Conservation (phyloP, 331 rosid species). For the Quercus phellos region DNA sequence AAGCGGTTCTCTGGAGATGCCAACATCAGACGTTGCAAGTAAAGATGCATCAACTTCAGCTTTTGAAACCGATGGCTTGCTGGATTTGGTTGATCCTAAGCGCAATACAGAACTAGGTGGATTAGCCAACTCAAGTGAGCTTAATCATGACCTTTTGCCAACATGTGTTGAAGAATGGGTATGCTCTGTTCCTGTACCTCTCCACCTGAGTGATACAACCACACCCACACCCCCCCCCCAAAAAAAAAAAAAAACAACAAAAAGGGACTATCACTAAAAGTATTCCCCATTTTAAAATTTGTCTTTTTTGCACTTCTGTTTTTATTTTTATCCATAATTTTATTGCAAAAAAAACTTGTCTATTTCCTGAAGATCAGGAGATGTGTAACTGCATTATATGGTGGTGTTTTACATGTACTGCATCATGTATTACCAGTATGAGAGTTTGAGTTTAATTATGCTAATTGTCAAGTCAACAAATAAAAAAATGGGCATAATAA, state of each 20-base stretch:
- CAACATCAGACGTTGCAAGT: conserved; percentile 36
- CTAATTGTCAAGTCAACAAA: neutral
- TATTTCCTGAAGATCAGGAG: neutral
- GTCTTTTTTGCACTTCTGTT: neutral
- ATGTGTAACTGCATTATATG: neutral
- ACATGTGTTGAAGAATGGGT: conserved; percentile 33
- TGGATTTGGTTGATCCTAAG: conserved; percentile 11
- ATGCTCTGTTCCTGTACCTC: conserved; percentile 18
- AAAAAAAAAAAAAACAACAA: neutral
- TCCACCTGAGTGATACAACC: neutral
- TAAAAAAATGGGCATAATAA: neutral
- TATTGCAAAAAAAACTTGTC: neutral
- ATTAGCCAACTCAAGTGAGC: conserved; percentile 10
- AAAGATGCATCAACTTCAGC: conserved; percentile 26
- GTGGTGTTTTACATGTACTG: neutral
- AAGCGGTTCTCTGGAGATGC: conserved; percentile 43
- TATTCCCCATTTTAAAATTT: neutral
- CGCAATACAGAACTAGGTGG: conserved; percentile 7
- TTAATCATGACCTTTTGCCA: conserved; percentile 12
- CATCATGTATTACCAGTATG: neutral
- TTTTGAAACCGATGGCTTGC: conserved; percentile 13
- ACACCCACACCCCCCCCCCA: too few species aligned
- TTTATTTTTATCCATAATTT: neutral
- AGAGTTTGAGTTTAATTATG: neutral
- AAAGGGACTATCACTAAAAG: neutral